Base-by-base conservation (phyloP, 2,329 filamentous ascomycete species). In the Diaporthe citrichinensis region DNA sequence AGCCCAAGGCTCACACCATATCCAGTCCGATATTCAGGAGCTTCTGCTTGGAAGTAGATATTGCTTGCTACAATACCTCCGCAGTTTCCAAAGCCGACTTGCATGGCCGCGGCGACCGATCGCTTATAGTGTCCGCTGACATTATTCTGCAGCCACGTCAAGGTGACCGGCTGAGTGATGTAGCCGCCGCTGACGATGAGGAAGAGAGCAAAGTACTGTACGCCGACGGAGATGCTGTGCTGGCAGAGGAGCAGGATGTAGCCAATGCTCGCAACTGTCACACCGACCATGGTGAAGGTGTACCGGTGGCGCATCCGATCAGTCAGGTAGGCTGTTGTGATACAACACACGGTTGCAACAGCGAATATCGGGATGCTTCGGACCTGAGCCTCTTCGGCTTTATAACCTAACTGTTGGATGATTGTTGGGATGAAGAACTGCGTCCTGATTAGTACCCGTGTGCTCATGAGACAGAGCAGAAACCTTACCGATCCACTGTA, bases 91-190 rank as follows among this genome's bases (percentile, higher is more conserved):
- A 89, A 84, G 75, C 86, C 78, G 78, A 89, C 85, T 83, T 87
- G 87, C 76, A 90, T 84, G 23, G 89, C 89, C 28, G 88, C 85
- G 8, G 86, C 85, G 39, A 92, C 85, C 0, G 86, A 84, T 25
- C 89, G 86, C 82, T 92, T 92, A 80, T 90, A 91, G 79, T 90
- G 89, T 1, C 90, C 90, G 0, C 85, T 86, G 78, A 91, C 85
- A 77, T 90, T 89, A 79, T 92, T 91, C 74, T 85, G 86, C 31
- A 92, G 82, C 90, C 90, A 92, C 9, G 85, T 88, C 36, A 92
- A 82, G 1, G 86, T 84, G 57, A 92, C 86, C 1, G 90, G 90
- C 76, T 90, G 88, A 4, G 87, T 86, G 69, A 89, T 88, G 79
- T 88, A 91, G 2, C 87, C 87, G 23, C 90, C 90, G 10, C 84